Percentiles rank a stretch among this genome's conserved stretches.
Evolutionary conservation across 805 yeast genomes (phyloP).

Genomic region (Peterozyma xylosa): DNA sequence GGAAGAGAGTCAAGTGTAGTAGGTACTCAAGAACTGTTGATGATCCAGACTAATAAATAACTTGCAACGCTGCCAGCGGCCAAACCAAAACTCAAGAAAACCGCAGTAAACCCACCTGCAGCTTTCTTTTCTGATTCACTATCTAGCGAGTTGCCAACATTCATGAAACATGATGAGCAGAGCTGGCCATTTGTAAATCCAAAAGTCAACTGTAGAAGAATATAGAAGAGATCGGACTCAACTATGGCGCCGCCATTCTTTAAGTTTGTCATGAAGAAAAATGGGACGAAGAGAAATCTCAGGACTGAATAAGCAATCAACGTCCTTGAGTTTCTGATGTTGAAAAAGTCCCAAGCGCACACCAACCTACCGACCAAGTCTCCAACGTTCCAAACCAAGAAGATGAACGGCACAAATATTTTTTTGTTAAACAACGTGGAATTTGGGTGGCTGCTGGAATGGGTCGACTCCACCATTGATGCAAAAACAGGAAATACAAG

Average conservation of each 20-base stretch:
- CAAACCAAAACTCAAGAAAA: slow-evolving; percentile 71
- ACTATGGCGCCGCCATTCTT: slow-evolving; percentile 32
- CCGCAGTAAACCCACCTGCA: slow-evolving; percentile 88
- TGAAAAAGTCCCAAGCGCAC: slow-evolving; percentile 43
- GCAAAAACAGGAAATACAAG: slow-evolving; percentile 89
- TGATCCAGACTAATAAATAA: slow-evolving; percentile 47
- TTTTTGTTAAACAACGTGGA: slow-evolving; percentile 35
- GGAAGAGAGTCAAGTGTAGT: too few species aligned
- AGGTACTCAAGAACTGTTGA: background rate
- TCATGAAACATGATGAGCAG: slow-evolving; percentile 73
- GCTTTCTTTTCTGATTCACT: slow-evolving; percentile 72
- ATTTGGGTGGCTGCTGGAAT: slow-evolving; percentile 17
- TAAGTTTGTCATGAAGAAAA: slow-evolving; percentile 63
- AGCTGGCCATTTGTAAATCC: slow-evolving; percentile 88
- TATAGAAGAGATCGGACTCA: slow-evolving; percentile 59
- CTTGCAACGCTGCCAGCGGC: slow-evolving; percentile 74
- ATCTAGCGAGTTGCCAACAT: slow-evolving; percentile 52
- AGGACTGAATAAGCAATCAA: slow-evolving; percentile 47
- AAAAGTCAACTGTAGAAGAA: slow-evolving; percentile 63
- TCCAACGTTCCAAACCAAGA: slow-evolving; percentile 83
- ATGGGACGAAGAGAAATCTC: slow-evolving; percentile 58
- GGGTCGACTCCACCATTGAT: slow-evolving; percentile 49
- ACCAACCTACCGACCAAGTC: slow-evolving; percentile 72
- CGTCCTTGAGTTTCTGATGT: slow-evolving; percentile 31
- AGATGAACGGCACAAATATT: slow-evolving; percentile 64